Evolutionary conservation across 129 eudicot species (phyloP), one percentile per base, ranked within the genome.

Genomic region (Tanacetum coccineum): DNA sequence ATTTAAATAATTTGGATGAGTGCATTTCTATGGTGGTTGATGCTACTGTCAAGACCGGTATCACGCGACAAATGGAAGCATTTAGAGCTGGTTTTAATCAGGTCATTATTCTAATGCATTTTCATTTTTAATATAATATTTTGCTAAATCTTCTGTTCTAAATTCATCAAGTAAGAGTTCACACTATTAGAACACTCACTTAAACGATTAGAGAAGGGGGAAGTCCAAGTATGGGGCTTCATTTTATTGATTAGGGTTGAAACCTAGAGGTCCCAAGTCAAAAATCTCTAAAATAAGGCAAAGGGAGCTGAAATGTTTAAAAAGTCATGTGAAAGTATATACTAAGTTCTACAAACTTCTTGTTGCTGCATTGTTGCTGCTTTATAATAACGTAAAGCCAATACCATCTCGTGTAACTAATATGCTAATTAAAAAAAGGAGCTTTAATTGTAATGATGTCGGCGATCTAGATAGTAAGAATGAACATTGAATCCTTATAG

Each of bases 1-100:
- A 88, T 68, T 59, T 86, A 6, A 79, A 77, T 72, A 93, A 80
- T 72, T 77, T 93, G 87, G 99, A 81, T 66, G 99, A 88, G 19
- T 85, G 82, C 59, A 67, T 88, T 42, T 80, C 88, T 39, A 66
- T 82, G 71, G 89, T 88, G 12, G 87, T 82, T 59, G 92, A 82
- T 78, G 92, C 96, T 64, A 85, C 89, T 59, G 89, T 88, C 10
- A 80, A 77, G 76, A 78, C 72, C 67, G n/a, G n/a, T n/a, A n/a
- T n/a, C n/a, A n/a, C n/a, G n/a, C n/a, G n/a, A n/a, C n/a, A n/a
- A n/a, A n/a, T 88, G 79, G 96, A 88, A 70, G 87, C 96, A 65
- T 85, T 85, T 74, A 82, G 87, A 76, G 77, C 87, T 52, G 96
- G 96, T 4, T 88, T 88, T 64, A 85, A 80, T 70, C 89, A 88